Evolutionary conservation across 345 rosid species (phyloP).

Genomic region (Hevea brasiliensis): DNA sequence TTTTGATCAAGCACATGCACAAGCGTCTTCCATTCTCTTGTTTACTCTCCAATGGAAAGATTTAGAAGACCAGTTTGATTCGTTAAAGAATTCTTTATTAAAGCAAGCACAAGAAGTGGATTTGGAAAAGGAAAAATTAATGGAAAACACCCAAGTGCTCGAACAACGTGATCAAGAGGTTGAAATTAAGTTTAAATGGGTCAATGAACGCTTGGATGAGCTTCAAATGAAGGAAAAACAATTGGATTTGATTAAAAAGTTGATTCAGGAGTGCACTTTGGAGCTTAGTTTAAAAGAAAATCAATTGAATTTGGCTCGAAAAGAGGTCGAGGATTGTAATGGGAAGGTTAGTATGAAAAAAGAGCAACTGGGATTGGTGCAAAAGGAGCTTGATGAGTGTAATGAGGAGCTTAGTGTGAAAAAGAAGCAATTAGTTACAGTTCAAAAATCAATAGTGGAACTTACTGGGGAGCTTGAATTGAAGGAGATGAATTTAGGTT

Average conservation of each 20-base stretch:
- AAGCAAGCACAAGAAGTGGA: slow-evolving; percentile 6
- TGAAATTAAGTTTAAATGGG: not conserved
- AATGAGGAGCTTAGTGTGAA: not conserved
- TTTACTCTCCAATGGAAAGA: slow-evolving; percentile 38
- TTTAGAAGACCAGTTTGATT: slow-evolving; percentile 27
- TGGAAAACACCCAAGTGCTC: not conserved
- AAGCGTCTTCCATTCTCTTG: slow-evolving; percentile 27
- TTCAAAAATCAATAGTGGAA: slow-evolving; percentile 3
- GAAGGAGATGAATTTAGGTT: slow-evolving; percentile 7
- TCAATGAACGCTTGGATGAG: slow-evolving; percentile 1
- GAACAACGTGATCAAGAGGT: slow-evolving; percentile 6
- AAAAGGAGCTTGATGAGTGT: slow-evolving; percentile 3
- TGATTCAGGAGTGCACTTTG: slow-evolving; percentile 11
- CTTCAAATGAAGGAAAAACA: slow-evolving; percentile 18
- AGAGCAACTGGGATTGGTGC: slow-evolving; percentile 14
- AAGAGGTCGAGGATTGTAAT: slow-evolving; percentile 15
- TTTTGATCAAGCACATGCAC: slow-evolving; percentile 24
- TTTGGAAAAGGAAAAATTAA: slow-evolving; percentile 11
- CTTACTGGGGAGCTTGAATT: slow-evolving; percentile 6
- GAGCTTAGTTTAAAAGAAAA: slow-evolving; percentile 4
- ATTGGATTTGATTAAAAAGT: slow-evolving; percentile 5
- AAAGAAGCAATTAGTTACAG: slow-evolving; percentile 5
- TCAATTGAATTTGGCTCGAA: slow-evolving; percentile 1
- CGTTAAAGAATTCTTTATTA: not conserved
- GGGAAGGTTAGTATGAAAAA: not conserved